phyloP scores from a whole-genome alignment of 805 yeast species.

The Suhomyces sp. region DNA sequence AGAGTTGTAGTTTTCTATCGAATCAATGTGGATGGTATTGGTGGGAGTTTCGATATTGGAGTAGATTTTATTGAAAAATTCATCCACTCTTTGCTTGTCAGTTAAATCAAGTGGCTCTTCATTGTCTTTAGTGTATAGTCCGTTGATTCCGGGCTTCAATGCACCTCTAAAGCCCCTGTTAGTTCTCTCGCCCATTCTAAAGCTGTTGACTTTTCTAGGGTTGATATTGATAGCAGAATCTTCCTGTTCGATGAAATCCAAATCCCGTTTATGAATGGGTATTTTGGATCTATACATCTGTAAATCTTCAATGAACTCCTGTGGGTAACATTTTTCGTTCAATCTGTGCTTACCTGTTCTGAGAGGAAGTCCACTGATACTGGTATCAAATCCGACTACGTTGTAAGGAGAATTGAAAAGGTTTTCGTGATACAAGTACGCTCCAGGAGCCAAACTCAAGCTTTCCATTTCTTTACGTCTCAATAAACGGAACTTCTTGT shows the following conservation, averaged over 20 bases:
- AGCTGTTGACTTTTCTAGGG: slow-evolving; percentile 12
- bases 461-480: slow-evolving; percentile 33
- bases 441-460: slow-evolving; percentile 26
- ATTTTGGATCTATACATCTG: slow-evolving; percentile 26
- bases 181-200: background rate
- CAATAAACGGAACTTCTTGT: slow-evolving; percentile 34
- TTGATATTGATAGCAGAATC: slow-evolving; percentile 16
- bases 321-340: slow-evolving; percentile 25
- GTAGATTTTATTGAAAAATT: slow-evolving; percentile 18
- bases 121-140: background rate
- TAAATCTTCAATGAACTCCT: slow-evolving; percentile 39
- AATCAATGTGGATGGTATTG: slow-evolving; percentile 24
- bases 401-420: slow-evolving; percentile 33
- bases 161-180: background rate
- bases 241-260: slow-evolving; percentile 28
- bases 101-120: background rate
- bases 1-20: slow-evolving; percentile 28
- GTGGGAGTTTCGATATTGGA: slow-evolving; percentile 23
- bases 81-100: slow-evolving; percentile 7
- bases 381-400: slow-evolving; percentile 41
- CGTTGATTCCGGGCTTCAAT: background rate
- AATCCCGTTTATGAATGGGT: slow-evolving; percentile 34
- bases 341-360: slow-evolving; percentile 22
- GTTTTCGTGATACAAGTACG: slow-evolving; percentile 27
- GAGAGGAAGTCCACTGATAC: slow-evolving; percentile 38